Conservation (phyloP, 2,329 filamentous ascomycete genomes). For the Botryosphaeria dothidea region DNA sequence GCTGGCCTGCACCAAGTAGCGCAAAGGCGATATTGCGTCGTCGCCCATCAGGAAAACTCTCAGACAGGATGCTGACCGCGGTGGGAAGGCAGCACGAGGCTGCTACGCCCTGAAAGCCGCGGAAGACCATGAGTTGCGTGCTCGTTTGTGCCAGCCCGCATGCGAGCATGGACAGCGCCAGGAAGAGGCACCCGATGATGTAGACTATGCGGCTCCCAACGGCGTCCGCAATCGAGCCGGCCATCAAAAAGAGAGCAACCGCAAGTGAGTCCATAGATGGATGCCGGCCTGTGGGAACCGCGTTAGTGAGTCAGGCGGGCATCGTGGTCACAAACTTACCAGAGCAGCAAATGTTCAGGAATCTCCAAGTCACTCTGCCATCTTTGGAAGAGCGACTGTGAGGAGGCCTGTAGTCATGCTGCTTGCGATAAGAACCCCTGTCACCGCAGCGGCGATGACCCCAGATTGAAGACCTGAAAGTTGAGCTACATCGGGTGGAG, state of each 20-base stretch:
- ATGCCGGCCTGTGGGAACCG: conserved; percentile 32
- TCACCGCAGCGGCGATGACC: background rate
- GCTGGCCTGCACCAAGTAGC: conserved; percentile 51
- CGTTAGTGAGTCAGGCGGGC: background rate
- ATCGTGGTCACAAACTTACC: too few relatives aligned
- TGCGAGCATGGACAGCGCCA: conserved; percentile 37
- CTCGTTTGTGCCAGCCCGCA: conserved; percentile 41
- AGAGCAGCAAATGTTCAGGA: conserved; percentile 28
- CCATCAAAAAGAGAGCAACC: conserved; percentile 52
- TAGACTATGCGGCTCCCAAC: conserved; percentile 51
- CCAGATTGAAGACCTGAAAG: background rate
- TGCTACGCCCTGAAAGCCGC: conserved; percentile 48
- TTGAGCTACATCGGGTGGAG: background rate
- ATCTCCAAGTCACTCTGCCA: conserved; percentile 36
- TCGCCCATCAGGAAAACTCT: conserved; percentile 48
- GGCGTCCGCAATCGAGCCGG: conserved; percentile 54
- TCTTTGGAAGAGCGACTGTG: conserved; percentile 44
- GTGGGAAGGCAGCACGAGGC: conserved; percentile 52
- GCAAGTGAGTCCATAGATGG: conserved; percentile 44
- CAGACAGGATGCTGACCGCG: conserved; percentile 52
- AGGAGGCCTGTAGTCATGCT: conserved; percentile 36
- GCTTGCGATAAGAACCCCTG: conserved; percentile 16
- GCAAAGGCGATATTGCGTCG: conserved; percentile 55
- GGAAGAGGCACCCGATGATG: conserved; percentile 41
- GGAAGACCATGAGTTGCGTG: conserved; percentile 49